Base-by-base conservation (phyloP, 106 monocot species). In the Dendrobium catenatum region DNA sequence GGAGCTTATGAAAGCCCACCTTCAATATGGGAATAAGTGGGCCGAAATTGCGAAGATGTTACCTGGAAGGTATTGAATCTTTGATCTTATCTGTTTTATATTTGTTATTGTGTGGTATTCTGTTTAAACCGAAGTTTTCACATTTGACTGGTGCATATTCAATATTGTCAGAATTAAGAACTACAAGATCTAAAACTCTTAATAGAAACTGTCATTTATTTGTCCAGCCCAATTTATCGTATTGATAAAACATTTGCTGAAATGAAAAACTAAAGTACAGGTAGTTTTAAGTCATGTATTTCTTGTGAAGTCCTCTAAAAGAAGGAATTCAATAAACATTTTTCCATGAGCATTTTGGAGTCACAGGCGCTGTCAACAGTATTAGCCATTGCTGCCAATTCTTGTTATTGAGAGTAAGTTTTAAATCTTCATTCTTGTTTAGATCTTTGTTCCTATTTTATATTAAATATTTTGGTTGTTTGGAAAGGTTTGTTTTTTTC, bases 31-130 rank as follows among this genome's bases (percentile, higher is more conserved):
- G 42, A 96, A 96, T 84, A 96, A 89, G 88, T 96, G 96, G 96
- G 96, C 96, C 37, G 93, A 96, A 88, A 96, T 96, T 76, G 96
- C 93, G 46, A 96, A 93, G 84, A 73, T 85, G 80, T 84, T 96
- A 33, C 87, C 91, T 83, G 96, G 93, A 81, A 93, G 96, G 96
- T 96, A 93, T 48, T 77, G 27, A 55, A 67, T 68, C 43, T 47
- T 46, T 55, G 31, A 68, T 31, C 4, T n/a, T 4, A 61, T 8
- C 61, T 61, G 22, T 22, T 61, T 19, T 61, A 61, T 61, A n/a
- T 61, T 61, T 61, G 3, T n/a, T 61, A 61, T 61, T 4, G 22
- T 61, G 4, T 6, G 19, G 54, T 54, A 54, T 37, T 51, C 15
- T 51, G 51, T 51, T 51, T 51, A 51, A 51, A 51, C 15, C 51